Base-by-base conservation (phyloP, 2,329 filamentous ascomycete genomes). In the Zymoseptoria ardabiliae region DNA sequence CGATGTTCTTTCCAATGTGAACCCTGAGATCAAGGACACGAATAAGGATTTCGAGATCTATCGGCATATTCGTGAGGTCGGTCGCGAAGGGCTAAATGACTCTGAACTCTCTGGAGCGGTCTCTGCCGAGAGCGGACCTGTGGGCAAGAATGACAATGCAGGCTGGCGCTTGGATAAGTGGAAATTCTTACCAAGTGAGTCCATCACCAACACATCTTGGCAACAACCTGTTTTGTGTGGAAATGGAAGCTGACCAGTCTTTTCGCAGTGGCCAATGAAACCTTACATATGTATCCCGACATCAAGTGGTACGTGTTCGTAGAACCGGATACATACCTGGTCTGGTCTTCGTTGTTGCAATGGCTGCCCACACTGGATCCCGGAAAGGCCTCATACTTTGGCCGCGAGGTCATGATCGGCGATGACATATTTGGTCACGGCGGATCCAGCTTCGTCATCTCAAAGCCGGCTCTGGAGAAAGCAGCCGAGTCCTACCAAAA, bases 271-370 rank as follows among this genome's bases (percentile, higher is more conserved):
- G 52, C 63, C 3, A 66, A 68, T 45, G 58, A 60, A 17, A 70
- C 68, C 1, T 54, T 72, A 60, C 66, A 72, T 10, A 66, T 73
- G 55, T 66, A 71, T 45, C 78, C 78, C 2, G 71, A 81, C 23
- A 78, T 79, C 51, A 80, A 79, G 57, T 85, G 82, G 82, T 85
- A 78, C 61, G 73, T 83, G 58, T 85, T 85, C 68, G 78, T 83
- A 53, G 82, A 85, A 64, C 78, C 81, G 0, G 83, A 85, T 66
- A 84, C 82, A 0, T 85, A 82, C 63, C 69, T 84, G 49, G 73
- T 82, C 9, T 82, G 82, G 75, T 72, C 76, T 35, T 82, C 81
- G 30, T 64, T 85, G 49, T 66, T 83, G 17, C 71, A 75, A 22
- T 85, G 81, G 81, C 74, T 85, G 21, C 72, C 73, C 19, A 72